A percentile compares a stretch with the other conserved stretches of the same genome.
Evolutionary conservation across 306 rosid genomes (phyloP).

Genomic region (Astragalus membranaceus): DNA sequence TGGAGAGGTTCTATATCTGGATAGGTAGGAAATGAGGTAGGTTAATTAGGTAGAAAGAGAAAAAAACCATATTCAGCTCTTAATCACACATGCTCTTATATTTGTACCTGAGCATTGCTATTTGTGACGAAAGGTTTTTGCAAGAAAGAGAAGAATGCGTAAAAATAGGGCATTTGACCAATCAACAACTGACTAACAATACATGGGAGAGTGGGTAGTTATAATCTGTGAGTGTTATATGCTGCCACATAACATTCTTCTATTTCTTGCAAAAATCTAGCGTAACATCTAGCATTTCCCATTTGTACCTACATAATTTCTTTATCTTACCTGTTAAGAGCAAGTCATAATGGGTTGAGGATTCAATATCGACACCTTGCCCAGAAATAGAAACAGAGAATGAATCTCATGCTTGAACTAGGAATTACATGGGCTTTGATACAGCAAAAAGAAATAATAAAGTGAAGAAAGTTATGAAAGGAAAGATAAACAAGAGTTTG

Average conservation of each 20-base stretch:
- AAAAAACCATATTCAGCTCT: not conserved
- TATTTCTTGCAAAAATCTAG: too few species aligned
- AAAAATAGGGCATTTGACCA: too few species aligned
- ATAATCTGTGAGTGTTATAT: too few species aligned
- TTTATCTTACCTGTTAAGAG: not conserved
- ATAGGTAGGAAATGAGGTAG: constrained; percentile 10
- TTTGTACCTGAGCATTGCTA: not conserved
- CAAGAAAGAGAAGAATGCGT: too few species aligned
- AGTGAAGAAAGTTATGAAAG: not conserved
- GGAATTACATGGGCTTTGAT: not conserved
- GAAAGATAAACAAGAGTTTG: not conserved
- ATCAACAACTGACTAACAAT: too few species aligned
- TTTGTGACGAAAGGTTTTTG: too few species aligned
- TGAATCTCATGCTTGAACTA: constrained; percentile 2
- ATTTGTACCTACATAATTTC: not conserved
- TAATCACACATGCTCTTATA: not conserved
- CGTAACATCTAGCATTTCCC: too few species aligned
- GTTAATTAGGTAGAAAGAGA: constrained; percentile 4
- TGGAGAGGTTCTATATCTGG: constrained; percentile 11
- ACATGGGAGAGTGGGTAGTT: too few species aligned
- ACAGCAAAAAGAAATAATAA: not conserved
- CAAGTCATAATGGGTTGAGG: not conserved
- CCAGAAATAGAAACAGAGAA: not conserved
- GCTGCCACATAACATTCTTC: too few species aligned
- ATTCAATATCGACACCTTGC: constrained; percentile 1